These are phyloP conservation scores for Juglanconis oblonga DNA, from an alignment of 2,329 filamentous ascomycete genomes.

Conservation along the genomic window DNA sequence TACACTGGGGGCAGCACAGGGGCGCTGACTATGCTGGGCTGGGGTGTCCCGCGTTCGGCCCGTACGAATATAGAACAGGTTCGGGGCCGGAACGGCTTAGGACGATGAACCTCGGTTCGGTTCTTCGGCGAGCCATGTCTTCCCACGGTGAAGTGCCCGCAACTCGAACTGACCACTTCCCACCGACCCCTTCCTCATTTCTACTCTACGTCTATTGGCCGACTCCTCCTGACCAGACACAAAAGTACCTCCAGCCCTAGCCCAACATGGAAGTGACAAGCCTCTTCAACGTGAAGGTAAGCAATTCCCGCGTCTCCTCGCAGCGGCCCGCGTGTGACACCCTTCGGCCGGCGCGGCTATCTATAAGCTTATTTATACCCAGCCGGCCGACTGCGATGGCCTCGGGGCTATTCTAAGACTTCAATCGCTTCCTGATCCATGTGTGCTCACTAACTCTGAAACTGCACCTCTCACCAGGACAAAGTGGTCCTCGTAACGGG, in stretches of 20 bases:
- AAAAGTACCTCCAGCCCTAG: not conserved
- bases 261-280: slow-evolving; percentile 45
- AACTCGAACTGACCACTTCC: not conserved
- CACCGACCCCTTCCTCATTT: not conserved
- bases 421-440: not conserved
- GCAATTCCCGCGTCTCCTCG: slow-evolving; percentile 14
- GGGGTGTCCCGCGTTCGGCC: not conserved
- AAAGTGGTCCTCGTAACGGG: slow-evolving; percentile 60
- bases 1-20: too few species aligned
- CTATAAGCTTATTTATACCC: too few species aligned
- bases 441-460: not conserved
- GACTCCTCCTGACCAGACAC: not conserved
- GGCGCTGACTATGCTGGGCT: not conserved
- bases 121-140: not conserved
- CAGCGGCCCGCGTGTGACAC: not conserved
- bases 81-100: not conserved
- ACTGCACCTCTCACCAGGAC: slow-evolving; percentile 32
- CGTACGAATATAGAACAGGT: not conserved
- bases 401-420: too few species aligned
- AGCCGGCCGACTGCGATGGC: too few species aligned
- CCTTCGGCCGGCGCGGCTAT: too few species aligned
- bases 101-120: not conserved
- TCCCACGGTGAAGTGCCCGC: too few species aligned
- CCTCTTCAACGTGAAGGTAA: slow-evolving; percentile 60
- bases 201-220: not conserved